Percentiles rank a stretch among this genome's conserved stretches.
Conservation (phyloP, 768 basidiomycete genomes). For the Amanita thiersii region DNA sequence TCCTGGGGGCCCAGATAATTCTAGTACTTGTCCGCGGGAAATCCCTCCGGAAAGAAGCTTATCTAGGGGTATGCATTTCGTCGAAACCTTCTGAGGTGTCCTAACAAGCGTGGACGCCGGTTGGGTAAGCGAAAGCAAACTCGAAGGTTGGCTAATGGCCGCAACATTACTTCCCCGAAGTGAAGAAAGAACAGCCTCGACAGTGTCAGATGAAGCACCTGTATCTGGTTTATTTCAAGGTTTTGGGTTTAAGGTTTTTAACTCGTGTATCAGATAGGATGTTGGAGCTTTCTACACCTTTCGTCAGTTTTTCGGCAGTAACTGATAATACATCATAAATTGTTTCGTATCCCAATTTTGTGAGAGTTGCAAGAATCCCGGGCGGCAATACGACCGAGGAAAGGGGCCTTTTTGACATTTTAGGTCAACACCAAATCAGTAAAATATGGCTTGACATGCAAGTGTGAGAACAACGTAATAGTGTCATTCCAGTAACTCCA, state of each 20-base stretch:
- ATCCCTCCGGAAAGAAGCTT: constrained; percentile 58
- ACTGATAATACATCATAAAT: constrained; percentile 39
- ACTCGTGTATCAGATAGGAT: no score
- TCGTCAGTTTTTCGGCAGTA: constrained; percentile 38
- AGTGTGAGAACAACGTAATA: no score
- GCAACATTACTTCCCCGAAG: constrained; percentile 18
- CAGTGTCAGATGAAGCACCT: constrained; percentile 34
- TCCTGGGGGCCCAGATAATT: constrained; percentile 74
- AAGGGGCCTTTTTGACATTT: constrained; percentile 34
- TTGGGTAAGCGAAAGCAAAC: constrained; percentile 36
- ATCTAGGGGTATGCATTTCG: constrained; percentile 44
- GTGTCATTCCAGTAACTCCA: background rate
- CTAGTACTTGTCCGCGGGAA: constrained; percentile 51
- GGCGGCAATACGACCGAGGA: constrained; percentile 39
- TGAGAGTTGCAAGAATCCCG: constrained; percentile 36
- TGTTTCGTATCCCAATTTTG: constrained; percentile 49
- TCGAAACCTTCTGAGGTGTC: constrained; percentile 24
- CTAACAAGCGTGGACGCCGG: constrained; percentile 39
- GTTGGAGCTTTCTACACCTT: constrained; percentile 27
- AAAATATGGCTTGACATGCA: no score
- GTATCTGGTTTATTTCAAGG: constrained; percentile 34
- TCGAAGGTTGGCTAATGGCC: constrained; percentile 15
- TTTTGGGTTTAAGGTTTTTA: no score
- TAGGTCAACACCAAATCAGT: constrained; percentile 10
- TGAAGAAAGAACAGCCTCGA: constrained; percentile 36